Conservation (phyloP, 169 alveolate genomes). For the Plasmodium ovale region DNA sequence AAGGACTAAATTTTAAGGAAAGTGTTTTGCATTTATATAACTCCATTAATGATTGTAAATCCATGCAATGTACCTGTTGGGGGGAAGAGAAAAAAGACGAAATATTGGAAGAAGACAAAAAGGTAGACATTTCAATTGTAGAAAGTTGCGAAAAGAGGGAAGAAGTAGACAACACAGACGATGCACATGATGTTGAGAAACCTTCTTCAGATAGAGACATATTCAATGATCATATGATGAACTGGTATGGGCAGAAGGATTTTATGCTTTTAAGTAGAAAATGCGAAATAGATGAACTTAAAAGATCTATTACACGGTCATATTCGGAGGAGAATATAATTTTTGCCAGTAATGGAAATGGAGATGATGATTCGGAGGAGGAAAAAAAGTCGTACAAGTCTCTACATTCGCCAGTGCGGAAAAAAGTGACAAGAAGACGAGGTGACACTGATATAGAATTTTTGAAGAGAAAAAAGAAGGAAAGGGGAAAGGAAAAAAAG, state of each 20-base stretch:
- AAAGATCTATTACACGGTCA: background rate
- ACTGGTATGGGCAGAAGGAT: slow-evolving; percentile 24
- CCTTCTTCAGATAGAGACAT: too few relatives aligned
- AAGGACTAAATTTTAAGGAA: slow-evolving; percentile 31
- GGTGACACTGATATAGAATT: background rate
- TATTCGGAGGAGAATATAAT: slow-evolving; percentile 12
- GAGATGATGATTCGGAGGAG: too few relatives aligned
- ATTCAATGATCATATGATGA: too few relatives aligned
- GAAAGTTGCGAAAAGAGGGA: background rate
- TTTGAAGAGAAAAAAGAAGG: background rate
- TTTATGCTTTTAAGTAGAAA: background rate
- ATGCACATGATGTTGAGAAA: too few relatives aligned
- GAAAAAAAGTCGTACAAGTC: background rate
- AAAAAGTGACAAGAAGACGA: background rate
- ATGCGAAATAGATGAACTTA: slow-evolving; percentile 10
- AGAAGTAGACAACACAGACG: background rate
- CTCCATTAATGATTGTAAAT: slow-evolving; percentile 38
- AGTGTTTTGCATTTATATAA: slow-evolving; percentile 39
- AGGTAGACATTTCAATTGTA: background rate
- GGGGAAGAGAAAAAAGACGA: slow-evolving; percentile 10
- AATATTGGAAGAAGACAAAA: background rate
- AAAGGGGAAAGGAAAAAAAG: background rate
- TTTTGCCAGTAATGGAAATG: background rate
- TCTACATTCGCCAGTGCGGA: background rate
- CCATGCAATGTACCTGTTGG: slow-evolving; percentile 32